A percentile compares a stretch with the other conserved stretches of the same genome.
Conservation (phyloP, 2,329 filamentous ascomycete species). For the Penicillium sp. region DNA sequence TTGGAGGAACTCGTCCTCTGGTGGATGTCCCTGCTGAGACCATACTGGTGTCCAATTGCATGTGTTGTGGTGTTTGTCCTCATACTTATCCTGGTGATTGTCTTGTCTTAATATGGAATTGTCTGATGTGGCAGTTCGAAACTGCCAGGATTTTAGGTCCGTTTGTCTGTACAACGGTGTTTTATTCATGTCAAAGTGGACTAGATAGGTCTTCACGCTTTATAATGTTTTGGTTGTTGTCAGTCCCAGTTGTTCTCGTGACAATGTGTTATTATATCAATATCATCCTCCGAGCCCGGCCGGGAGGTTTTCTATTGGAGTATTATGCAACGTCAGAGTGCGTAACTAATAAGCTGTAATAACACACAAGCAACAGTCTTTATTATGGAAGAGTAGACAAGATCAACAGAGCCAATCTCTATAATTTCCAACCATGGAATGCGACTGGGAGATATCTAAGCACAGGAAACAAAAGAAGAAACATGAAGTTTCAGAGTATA, state of each 20-base stretch:
- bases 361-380: neutral
- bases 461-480: constrained; percentile 1
- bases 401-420: neutral
- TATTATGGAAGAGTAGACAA: neutral
- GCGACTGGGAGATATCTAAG: constrained; percentile 4
- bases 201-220: neutral
- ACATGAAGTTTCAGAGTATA: constrained; percentile 7
- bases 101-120: neutral
- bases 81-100: neutral
- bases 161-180: neutral
- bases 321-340: too few species aligned
- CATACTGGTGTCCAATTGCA: neutral
- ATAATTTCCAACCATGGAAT: neutral
- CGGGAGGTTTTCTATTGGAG: neutral
- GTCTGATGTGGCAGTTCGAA: neutral
- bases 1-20: neutral
- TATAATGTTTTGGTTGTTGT: too few species aligned
- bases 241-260: neutral
- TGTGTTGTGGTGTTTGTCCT: neutral
- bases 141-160: neutral
- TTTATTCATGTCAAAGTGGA: neutral
- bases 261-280: neutral
- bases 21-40: neutral
- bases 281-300: neutral
- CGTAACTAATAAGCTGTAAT: neutral